Conservation (phyloP, 2,329 filamentous ascomycete species). For the Fusarium subtropicale region DNA sequence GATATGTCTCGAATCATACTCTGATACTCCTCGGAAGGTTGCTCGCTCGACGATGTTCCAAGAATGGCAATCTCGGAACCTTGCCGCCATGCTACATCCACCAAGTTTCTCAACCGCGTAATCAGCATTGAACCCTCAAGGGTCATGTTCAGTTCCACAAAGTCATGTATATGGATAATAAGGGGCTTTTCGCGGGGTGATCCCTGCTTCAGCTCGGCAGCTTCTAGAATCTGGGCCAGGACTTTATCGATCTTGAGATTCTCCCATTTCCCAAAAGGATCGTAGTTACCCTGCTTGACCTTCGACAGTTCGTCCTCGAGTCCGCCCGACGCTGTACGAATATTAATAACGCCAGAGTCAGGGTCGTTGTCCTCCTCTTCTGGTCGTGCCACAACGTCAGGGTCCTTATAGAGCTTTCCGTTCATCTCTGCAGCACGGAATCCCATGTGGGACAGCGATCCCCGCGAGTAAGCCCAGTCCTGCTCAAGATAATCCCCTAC, state of each 20-base stretch:
- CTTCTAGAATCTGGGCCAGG: constrained; percentile 66
- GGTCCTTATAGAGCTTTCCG: constrained; percentile 63
- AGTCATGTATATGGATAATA: constrained; percentile 84
- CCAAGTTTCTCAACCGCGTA: constrained; percentile 73
- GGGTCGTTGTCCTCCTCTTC: constrained; percentile 53
- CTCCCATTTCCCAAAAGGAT: constrained; percentile 64
- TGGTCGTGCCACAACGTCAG: constrained; percentile 51
- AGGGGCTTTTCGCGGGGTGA: constrained; percentile 59
- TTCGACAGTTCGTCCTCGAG: constrained; percentile 60
- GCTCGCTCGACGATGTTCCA: constrained; percentile 76
- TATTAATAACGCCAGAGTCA: constrained; percentile 49
- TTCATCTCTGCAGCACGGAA: constrained; percentile 67
- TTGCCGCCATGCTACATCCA: constrained; percentile 77
- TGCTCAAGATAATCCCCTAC: constrained; percentile 77
- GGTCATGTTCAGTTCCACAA: constrained; percentile 79
- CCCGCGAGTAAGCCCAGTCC: constrained; percentile 60
- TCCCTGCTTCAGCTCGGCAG: constrained; percentile 55
- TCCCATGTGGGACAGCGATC: constrained; percentile 65
- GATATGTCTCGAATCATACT: constrained; percentile 55
- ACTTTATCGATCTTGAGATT: constrained; percentile 70
- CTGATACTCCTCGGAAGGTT: constrained; percentile 59
- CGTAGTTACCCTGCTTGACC: constrained; percentile 54
- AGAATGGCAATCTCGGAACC: constrained; percentile 81
- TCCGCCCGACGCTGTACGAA: constrained; percentile 45
- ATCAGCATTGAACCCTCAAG: constrained; percentile 77